Evolutionary conservation across 495 filamentous ascomycete genomes (phyloP), one percentile per base, ranked within the genome.

Genomic region (Glonium stellatum): DNA sequence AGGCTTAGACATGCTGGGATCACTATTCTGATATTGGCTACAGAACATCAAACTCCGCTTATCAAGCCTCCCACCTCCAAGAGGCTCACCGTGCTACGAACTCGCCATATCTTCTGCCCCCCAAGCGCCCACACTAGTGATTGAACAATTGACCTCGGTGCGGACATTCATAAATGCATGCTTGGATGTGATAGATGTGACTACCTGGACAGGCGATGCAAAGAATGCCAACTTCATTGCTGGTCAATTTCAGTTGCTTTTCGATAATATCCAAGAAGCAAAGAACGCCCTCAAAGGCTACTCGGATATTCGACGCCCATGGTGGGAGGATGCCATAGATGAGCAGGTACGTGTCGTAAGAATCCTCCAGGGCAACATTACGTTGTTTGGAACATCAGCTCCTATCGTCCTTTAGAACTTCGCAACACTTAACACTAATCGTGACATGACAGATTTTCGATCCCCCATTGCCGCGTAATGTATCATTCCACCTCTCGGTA

Each of bases 121-220:
- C 21, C 69, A 69, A 49, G 77, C 80, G 4, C 79, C 81, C 23
- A 77, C 75, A 13, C 67, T 85, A 11, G 74, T 79, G 27, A 80
- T 97, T 53, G 76, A 79, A 23, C 84, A 90, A 51, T 77, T 97
- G 23, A 78, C 80, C n/a, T 76, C 80, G 50, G 80, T 92, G 31
- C 80, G 87, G 48, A 80, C 83, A 23, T 77, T 88, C n/a, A 85
- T 97, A 60, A 88, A 87, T 56, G 79, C 86, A 60, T 81, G 84
- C 36, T 80, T 96, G 54, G 89, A 91, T 69, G 79, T 92, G 58
- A 81, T 95, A 19, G 83, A 87, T 67, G 82, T 92, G 22, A 88
- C 86, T 57, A 81, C 83, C 21, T 86, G 81, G 73, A 86, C 84
- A 36, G 77, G 83, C 35, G 76, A 85, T 68, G 71, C 76, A 49